Conservation (phyloP, 192 early-diverging fungal species). For the Umbelopsis vinacea region DNA sequence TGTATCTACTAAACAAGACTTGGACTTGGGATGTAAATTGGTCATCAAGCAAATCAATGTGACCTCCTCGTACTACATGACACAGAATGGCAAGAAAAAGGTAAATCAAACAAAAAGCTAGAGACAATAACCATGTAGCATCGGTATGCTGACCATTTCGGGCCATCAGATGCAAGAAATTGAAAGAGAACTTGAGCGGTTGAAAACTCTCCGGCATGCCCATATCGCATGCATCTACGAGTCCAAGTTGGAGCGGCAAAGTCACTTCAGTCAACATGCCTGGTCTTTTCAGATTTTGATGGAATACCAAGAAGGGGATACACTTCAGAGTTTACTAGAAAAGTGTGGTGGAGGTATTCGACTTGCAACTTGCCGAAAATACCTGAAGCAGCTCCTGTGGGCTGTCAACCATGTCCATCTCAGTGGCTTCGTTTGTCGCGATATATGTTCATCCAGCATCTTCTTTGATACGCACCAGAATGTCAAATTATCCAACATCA, state of each 20-base stretch:
- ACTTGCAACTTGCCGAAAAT: conserved; percentile 54
- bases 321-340: conserved; percentile 65
- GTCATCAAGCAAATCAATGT: conserved; percentile 47
- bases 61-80: conserved; percentile 48
- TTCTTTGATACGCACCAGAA: conserved; percentile 47
- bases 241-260: conserved; percentile 50
- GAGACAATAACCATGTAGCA: background rate
- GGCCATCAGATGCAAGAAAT: conserved; percentile 51
- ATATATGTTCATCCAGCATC: conserved; percentile 49
- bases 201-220: conserved; percentile 61
- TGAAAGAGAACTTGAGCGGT: conserved; percentile 60
- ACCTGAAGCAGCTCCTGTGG: conserved; percentile 69
- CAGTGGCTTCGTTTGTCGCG: conserved; percentile 69
- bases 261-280: conserved; percentile 8
- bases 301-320: conserved; percentile 53
- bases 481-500: conserved; percentile 68
- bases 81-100: conserved; percentile 57
- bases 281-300: conserved; percentile 58
- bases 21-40: conserved; percentile 34
- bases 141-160: background rate
- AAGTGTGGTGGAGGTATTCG: conserved; percentile 63
- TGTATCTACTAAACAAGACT: conserved; percentile 38
- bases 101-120: background rate
- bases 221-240: conserved; percentile 65
- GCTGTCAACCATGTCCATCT: conserved; percentile 66